Evolutionary conservation across 257 asterid genomes (phyloP), one percentile per base, ranked within the genome.

Genomic region (Pogostemon cablin): DNA sequence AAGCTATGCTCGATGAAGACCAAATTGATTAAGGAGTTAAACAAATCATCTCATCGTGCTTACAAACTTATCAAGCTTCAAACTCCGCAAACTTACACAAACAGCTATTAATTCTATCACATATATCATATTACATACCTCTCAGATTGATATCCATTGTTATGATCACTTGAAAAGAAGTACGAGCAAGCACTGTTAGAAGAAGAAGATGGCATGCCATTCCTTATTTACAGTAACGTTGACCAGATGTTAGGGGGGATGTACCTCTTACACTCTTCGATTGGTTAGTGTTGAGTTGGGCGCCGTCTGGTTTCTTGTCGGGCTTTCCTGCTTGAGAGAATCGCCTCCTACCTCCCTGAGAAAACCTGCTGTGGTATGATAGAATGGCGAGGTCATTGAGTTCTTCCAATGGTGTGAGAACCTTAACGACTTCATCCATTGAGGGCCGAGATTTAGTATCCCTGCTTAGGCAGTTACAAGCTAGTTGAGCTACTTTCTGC

Each of bases 381-480:
- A 83, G 80, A 74, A 90, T 80, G 3, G 98, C 96, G 0, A 87
- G 85, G 62, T 93, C 98, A 38, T 84, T 85, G 70, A 90, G 88
- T 10, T 88, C 95, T 75, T 86, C 96, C 35, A 93, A 58, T 3
- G 90, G 91, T 3, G 88, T 76, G 8, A 90, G 88, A 67, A 82
- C 86, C 81, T 87, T 87, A 3, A 93, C 95, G 34, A 93, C 77
- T 52, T 90, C 98, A 37, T 90, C 98, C 97, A 90, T 87, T 0
- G 97, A 77, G 7, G 98, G 98, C 4, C 96, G 88, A 9, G 92
- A 81, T 65, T 90, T 90, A 2, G 96, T 81, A 65, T 93, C 98
- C 77, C 96, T 70, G 80, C 86, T 82, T 15, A 93, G 86, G 82
- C 97, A 93, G 46, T 42, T 82, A 69, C 62, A 80, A 47, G 96